Conservation (phyloP, 257 asterid genomes). For the Solanum habrochaites region DNA sequence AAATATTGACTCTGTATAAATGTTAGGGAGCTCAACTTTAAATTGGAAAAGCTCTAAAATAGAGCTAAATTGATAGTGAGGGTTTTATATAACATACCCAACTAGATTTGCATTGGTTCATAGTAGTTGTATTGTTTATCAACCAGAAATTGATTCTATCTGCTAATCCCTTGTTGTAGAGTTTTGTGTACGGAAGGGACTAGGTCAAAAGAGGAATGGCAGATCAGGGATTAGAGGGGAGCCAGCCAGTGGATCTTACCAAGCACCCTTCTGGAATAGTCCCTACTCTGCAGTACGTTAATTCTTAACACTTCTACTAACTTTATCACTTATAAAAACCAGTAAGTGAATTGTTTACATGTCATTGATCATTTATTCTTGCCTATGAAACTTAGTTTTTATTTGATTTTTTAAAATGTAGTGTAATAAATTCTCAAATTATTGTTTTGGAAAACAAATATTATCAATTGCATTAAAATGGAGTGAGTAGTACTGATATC, state of each 20-base stretch:
- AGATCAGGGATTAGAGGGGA: slow-evolving; percentile 67
- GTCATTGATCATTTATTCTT: not conserved
- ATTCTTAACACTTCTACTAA: not conserved
- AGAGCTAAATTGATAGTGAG: not conserved
- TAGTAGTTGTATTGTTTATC: not conserved
- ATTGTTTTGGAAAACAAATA: not conserved
- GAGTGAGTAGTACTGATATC: not conserved
- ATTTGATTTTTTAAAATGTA: not conserved
- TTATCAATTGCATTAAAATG: not conserved
- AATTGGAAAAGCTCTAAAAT: not conserved
- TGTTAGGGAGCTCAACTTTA: not conserved
- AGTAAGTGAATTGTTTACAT: not conserved
- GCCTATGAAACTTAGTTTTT: not conserved
- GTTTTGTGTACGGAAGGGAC: not conserved
- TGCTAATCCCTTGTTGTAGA: not conserved
- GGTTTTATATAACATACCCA: not conserved
- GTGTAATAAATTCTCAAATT: not conserved
- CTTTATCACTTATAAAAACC: not conserved
- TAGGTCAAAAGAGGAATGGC: slow-evolving; percentile 35
- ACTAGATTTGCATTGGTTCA: not conserved
- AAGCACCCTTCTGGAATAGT: slow-evolving; percentile 86
- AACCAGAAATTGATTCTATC: not conserved
- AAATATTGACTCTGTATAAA: not conserved
- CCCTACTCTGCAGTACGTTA: slow-evolving; percentile 69
- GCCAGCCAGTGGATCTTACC: slow-evolving; percentile 64